These are phyloP conservation scores for Candida pini DNA, from an alignment of 805 yeast species.

Conservation along the genomic window DNA sequence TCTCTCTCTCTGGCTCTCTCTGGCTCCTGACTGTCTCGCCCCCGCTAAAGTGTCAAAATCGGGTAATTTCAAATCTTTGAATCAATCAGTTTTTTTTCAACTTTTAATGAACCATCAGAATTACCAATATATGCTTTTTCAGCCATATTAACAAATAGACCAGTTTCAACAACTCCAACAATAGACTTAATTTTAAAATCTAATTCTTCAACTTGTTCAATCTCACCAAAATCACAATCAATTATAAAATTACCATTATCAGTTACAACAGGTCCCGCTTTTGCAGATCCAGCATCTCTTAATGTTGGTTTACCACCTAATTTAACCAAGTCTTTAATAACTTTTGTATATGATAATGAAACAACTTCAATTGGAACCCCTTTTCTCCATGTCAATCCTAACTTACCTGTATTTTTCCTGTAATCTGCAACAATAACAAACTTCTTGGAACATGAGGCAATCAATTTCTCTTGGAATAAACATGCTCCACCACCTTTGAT, in stretches of 20 bases:
- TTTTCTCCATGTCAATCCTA: constrained; percentile 78
- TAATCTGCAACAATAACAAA: constrained; percentile 92
- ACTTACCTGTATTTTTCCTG: constrained; percentile 65
- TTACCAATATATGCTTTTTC: constrained; percentile 85
- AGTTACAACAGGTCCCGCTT: constrained; percentile 96
- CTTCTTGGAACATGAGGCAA: constrained; percentile 71
- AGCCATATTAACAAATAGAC: constrained; percentile 74
- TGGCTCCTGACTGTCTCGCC: no score
- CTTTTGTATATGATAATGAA: constrained; percentile 77
- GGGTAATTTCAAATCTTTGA: constrained; percentile 4
- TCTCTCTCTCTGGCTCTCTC: no score
- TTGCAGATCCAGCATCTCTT: constrained; percentile 83
- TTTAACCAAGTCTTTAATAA: constrained; percentile 50
- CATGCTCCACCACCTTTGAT: constrained; percentile 99
- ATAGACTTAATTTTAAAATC: constrained; percentile 62
- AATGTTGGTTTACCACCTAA: constrained; percentile 63
- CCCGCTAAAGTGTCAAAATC: no score
- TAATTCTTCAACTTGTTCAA: constrained; percentile 37
- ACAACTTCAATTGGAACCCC: constrained; percentile 96
- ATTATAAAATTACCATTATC: constrained; percentile 91
- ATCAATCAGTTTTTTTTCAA: constrained; percentile 4
- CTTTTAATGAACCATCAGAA: constrained; percentile 48
- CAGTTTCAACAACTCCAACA: constrained; percentile 96
- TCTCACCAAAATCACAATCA: constrained; percentile 85
- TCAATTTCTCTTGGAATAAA: constrained; percentile 89